phyloP scores from a whole-genome alignment of 1,284 basidiomycete species.

The Trametes polyzona region DNA sequence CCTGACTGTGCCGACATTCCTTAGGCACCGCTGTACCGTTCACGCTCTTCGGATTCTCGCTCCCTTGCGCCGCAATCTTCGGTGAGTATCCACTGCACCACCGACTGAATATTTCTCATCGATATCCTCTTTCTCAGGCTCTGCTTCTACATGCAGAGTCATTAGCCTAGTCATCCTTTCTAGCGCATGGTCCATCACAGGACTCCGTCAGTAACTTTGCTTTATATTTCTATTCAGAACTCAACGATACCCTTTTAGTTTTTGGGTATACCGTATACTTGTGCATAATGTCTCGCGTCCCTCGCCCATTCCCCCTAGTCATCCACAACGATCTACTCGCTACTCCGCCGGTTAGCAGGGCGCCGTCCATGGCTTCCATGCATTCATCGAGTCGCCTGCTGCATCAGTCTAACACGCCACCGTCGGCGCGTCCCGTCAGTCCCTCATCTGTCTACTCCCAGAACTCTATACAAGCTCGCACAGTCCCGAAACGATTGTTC shows the following conservation, averaged over 20 bases:
- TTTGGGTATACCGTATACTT: slow-evolving; percentile 37
- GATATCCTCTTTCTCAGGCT: slow-evolving; percentile 31
- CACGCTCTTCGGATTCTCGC: slow-evolving; percentile 37
- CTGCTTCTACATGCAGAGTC: slow-evolving; percentile 38
- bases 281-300: slow-evolving; percentile 35
- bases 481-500: slow-evolving; percentile 24
- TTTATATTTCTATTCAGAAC: not conserved
- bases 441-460: slow-evolving; percentile 15
- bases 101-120: not conserved
- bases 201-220: slow-evolving; percentile 32
- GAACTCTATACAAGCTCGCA: slow-evolving; percentile 5
- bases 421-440: slow-evolving; percentile 13
- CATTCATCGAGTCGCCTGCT: slow-evolving; percentile 29
- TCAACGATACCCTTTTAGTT: slow-evolving; percentile 28
- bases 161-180: slow-evolving; percentile 40
- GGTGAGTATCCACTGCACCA: slow-evolving; percentile 33
- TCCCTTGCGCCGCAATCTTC: slow-evolving; percentile 48
- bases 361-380: slow-evolving; percentile 22
- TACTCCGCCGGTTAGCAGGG: slow-evolving; percentile 8
- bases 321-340: slow-evolving; percentile 27
- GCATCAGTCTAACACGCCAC: slow-evolving; percentile 5
- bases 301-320: slow-evolving; percentile 30
- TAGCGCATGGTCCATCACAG: slow-evolving; percentile 44
- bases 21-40: slow-evolving; percentile 37
- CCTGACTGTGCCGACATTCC: not conserved